Conservation (phyloP, 2,329 filamentous ascomycete genomes). For the Phyllosticta paracitricarpa region DNA sequence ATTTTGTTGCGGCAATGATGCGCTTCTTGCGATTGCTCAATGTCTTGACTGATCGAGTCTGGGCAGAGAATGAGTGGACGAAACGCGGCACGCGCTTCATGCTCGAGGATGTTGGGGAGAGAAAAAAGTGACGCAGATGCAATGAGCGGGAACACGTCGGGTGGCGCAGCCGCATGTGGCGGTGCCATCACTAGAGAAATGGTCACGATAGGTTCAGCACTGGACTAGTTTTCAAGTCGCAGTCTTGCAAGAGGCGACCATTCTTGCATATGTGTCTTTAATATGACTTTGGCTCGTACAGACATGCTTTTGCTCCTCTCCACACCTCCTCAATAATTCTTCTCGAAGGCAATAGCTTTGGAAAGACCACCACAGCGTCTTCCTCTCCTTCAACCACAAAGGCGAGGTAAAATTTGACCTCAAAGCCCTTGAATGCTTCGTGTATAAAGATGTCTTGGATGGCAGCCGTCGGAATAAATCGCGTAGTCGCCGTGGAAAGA, state of each 20-base stretch:
- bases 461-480: constrained; percentile 80
- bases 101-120: not conserved
- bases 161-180: not conserved
- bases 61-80: not conserved
- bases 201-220: too few species aligned
- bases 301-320: constrained; percentile 71
- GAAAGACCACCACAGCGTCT: constrained; percentile 91
- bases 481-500: constrained; percentile 50
- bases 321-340: constrained; percentile 78
- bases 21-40: constrained; percentile 2
- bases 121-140: constrained; percentile 6
- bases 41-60: not conserved
- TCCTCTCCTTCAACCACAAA: constrained; percentile 85
- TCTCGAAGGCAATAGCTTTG: constrained; percentile 63
- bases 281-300: constrained; percentile 52
- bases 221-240: not conserved
- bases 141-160: constrained; percentile 5
- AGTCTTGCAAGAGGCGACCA: not conserved
- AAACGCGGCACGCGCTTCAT: constrained; percentile 8
- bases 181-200: not conserved
- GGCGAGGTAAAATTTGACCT: constrained; percentile 79
- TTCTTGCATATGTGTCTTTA: not conserved
- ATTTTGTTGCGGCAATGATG: not conserved
- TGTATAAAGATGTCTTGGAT: constrained; percentile 92
- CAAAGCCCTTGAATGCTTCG: constrained; percentile 88